These are phyloP conservation scores for Lentinula boryana DNA, from an alignment of 768 basidiomycete species.

Conservation along the genomic window DNA sequence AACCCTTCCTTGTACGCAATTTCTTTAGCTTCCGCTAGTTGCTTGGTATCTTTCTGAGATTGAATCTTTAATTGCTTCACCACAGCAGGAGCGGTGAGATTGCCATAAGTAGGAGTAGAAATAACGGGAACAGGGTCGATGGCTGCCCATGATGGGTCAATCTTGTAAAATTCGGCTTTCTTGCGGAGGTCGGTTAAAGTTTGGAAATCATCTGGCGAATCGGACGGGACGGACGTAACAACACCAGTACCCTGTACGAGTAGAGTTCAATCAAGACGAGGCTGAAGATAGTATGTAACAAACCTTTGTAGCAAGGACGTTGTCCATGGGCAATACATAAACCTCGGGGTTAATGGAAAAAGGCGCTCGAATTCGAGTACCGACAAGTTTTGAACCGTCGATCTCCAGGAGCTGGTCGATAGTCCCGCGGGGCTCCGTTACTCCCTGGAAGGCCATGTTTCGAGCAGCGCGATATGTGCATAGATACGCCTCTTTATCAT, in stretches of 20 bases:
- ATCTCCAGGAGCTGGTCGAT: slow-evolving; percentile 71
- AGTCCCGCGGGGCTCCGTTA: slow-evolving; percentile 65
- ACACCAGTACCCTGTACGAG: slow-evolving; percentile 82
- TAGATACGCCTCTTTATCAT: slow-evolving; percentile 82
- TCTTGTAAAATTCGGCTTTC: slow-evolving; percentile 95
- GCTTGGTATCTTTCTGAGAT: slow-evolving; percentile 90
- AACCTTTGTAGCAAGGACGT: slow-evolving; percentile 90
- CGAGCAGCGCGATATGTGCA: slow-evolving; percentile 86
- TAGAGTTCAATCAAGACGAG: not conserved
- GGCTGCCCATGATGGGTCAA: slow-evolving; percentile 82
- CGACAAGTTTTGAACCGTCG: slow-evolving; percentile 74
- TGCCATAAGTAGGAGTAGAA: slow-evolving; percentile 86
- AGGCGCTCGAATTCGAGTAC: slow-evolving; percentile 87
- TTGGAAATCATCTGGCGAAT: slow-evolving; percentile 95
- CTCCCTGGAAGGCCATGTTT: slow-evolving; percentile 97
- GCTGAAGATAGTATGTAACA: slow-evolving; percentile 4
- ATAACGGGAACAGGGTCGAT: slow-evolving; percentile 86
- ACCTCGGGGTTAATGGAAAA: slow-evolving; percentile 79
- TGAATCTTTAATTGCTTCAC: slow-evolving; percentile 90
- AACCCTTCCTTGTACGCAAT: slow-evolving; percentile 98
- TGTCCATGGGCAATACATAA: slow-evolving; percentile 98
- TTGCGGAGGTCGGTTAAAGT: slow-evolving; percentile 89
- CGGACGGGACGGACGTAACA: slow-evolving; percentile 96
- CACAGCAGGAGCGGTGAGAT: slow-evolving; percentile 79
- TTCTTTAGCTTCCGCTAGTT: slow-evolving; percentile 94